Percentiles rank a stretch among this genome's conserved stretches.
Evolutionary conservation across 306 rosid species (phyloP).

Genomic region (Senna tora): DNA sequence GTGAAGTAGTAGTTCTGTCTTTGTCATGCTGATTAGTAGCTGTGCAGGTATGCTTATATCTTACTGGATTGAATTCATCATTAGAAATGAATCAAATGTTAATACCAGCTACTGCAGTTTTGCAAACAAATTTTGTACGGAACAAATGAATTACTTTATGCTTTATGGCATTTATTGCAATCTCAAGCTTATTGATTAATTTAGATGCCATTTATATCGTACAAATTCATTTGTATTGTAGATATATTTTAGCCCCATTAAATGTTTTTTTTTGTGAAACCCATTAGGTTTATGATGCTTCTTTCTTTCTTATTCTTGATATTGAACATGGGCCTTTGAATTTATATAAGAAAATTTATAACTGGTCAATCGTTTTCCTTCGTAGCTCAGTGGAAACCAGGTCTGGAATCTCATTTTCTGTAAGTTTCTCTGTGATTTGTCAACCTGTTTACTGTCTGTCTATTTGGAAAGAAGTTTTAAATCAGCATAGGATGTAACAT

Average conservation of each 20-base stretch:
- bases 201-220: too few species aligned
- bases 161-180: constrained; percentile 1
- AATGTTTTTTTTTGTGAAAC: too few species aligned
- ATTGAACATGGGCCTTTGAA: neutral
- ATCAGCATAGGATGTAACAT: neutral
- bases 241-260: constrained; percentile 7
- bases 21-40: constrained; percentile 49
- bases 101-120: too few species aligned
- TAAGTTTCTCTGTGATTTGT: constrained; percentile 15
- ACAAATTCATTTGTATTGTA: constrained; percentile 28
- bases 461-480: too few species aligned
- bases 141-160: neutral
- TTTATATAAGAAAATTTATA: too few species aligned
- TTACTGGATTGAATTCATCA: constrained; percentile 23
- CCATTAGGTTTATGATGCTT: neutral
- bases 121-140: neutral
- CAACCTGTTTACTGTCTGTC: neutral
- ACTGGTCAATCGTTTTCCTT: neutral
- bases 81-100: constrained; percentile 17
- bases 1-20: constrained; percentile 48
- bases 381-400: neutral
- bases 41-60: constrained; percentile 62
- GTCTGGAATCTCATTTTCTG: neutral
- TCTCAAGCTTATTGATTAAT: constrained; percentile 14
- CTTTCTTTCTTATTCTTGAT: constrained; percentile 11